Conservation (phyloP, 1,284 basidiomycete species). For the Cryptococcus floricola region DNA sequence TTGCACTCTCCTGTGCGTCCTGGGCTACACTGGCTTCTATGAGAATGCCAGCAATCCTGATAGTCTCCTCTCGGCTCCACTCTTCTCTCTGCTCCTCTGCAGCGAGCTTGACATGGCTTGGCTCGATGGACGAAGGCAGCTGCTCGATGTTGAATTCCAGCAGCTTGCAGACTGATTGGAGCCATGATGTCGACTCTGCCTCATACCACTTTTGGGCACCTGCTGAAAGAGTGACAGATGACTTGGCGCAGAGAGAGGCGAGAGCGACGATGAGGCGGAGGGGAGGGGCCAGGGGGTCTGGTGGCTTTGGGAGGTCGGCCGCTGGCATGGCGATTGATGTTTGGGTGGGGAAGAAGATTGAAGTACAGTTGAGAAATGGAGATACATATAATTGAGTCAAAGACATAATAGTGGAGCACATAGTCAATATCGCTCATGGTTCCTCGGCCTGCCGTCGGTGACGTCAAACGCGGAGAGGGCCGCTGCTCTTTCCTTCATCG, state of each 20-base stretch:
- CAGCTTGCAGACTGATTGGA: slow-evolving; percentile 34
- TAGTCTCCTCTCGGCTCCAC: slow-evolving; percentile 28
- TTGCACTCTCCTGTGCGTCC: slow-evolving; percentile 10
- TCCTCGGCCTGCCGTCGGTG: too few relatives aligned
- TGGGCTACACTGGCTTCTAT: slow-evolving; percentile 38
- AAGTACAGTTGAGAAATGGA: too few relatives aligned
- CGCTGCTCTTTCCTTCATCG: too few relatives aligned
- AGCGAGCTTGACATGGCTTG: slow-evolving; percentile 23
- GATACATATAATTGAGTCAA: too few relatives aligned
- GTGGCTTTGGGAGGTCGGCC: slow-evolving; percentile 6
- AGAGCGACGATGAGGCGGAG: slow-evolving; percentile 38
- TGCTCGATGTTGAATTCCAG: slow-evolving; percentile 31
- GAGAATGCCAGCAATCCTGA: slow-evolving; percentile 28
- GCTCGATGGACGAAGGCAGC: slow-evolving; percentile 31
- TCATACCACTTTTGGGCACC: slow-evolving; percentile 23
- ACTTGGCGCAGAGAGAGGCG: slow-evolving; percentile 28
- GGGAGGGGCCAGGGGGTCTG: slow-evolving; percentile 23
- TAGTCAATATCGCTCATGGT: too few relatives aligned
- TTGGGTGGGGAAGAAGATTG: too few relatives aligned
- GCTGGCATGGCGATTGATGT: too few relatives aligned
- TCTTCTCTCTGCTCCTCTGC: slow-evolving; percentile 26
- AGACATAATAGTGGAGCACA: too few relatives aligned
- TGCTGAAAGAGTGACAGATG: slow-evolving; percentile 15
- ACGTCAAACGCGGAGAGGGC: too few relatives aligned
- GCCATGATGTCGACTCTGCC: slow-evolving; percentile 26